These are phyloP conservation scores for Fusarium devonianum DNA, from an alignment of 2,329 filamentous ascomycete species.

Conservation along the genomic window DNA sequence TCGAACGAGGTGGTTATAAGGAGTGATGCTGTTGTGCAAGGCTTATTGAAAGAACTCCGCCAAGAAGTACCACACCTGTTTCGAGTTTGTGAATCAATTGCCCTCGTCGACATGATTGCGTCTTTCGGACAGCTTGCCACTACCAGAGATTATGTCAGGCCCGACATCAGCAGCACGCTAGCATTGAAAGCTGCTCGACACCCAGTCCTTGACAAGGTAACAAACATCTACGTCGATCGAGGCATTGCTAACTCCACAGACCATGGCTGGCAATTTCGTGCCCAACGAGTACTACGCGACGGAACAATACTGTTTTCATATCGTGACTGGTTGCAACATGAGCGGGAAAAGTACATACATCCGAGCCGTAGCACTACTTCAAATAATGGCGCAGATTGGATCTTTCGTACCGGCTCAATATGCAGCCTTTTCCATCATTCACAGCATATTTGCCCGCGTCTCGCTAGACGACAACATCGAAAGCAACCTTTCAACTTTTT, in stretches of 20 bases:
- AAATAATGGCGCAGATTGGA: constrained; percentile 93
- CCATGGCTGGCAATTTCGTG: constrained; percentile 73
- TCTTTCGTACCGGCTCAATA: constrained; percentile 88
- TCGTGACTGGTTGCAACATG: constrained; percentile 98
- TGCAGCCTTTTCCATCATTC: constrained; percentile 79
- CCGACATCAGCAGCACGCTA: constrained; percentile 71
- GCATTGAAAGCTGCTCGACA: constrained; percentile 79
- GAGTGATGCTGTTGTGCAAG: constrained; percentile 78
- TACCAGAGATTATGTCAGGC: constrained; percentile 65
- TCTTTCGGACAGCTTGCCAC: constrained; percentile 79
- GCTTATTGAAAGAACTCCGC: constrained; percentile 76
- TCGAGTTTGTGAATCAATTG: constrained; percentile 84
- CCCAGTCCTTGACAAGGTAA: constrained; percentile 75
- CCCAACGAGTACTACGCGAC: constrained; percentile 92
- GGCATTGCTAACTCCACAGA: constrained; percentile 45
- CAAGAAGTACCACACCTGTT: constrained; percentile 77
- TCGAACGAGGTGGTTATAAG: constrained; percentile 84
- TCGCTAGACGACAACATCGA: constrained; percentile 89
- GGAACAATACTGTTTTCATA: constrained; percentile 82
- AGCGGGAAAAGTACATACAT: constrained; percentile 98
- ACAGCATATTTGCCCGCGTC: constrained; percentile 86
- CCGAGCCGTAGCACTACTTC: constrained; percentile 79
- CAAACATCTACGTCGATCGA: background rate
- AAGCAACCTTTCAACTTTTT: constrained; percentile 91
- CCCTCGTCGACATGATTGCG: constrained; percentile 84